A percentile compares a stretch with the other conserved stretches of the same genome.
Evolutionary conservation across 306 rosid genomes (phyloP).

Genomic region (Spatholobus suberectus): DNA sequence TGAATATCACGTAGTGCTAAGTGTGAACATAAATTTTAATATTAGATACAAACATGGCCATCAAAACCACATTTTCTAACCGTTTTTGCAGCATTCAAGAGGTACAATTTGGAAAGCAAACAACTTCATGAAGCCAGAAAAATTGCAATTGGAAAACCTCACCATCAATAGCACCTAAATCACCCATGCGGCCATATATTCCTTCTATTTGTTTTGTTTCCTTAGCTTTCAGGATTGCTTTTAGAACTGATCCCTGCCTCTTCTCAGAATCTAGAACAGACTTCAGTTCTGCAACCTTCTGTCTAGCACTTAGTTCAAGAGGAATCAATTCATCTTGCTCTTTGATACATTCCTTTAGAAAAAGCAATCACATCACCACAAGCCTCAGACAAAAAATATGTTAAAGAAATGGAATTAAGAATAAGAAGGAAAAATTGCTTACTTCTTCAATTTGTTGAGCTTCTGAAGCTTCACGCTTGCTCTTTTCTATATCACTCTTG

Average conservation of each 20-base stretch:
- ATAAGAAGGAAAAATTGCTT: constrained; percentile 37
- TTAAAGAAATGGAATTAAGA: neutral
- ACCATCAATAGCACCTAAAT: constrained; percentile 98
- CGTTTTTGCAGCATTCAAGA: constrained; percentile 19
- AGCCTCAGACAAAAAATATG: neutral
- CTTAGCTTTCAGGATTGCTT: constrained; percentile 83
- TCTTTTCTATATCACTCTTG: constrained; percentile 66
- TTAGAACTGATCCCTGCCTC: constrained; percentile 89
- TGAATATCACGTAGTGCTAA: neutral
- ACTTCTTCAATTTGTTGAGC: constrained; percentile 83
- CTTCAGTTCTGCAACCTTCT: constrained; percentile 92
- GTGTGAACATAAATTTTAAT: neutral
- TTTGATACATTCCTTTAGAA: constrained; percentile 65
- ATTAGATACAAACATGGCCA: constrained; percentile 8
- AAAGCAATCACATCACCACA: constrained; percentile 37
- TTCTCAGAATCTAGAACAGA: constrained; percentile 87
- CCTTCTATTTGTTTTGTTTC: constrained; percentile 78
- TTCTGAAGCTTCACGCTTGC: constrained; percentile 65
- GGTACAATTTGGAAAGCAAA: constrained; percentile 6
- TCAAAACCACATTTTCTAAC: constrained; percentile 9
- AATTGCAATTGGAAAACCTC: constrained; percentile 35
- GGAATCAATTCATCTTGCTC: constrained; percentile 86
- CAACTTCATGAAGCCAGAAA: constrained; percentile 16
- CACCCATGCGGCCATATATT: constrained; percentile 98
- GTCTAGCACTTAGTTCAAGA: constrained; percentile 94